phyloP scores from a whole-genome alignment of 306 rosid species.

The Inga leiocalycina region DNA sequence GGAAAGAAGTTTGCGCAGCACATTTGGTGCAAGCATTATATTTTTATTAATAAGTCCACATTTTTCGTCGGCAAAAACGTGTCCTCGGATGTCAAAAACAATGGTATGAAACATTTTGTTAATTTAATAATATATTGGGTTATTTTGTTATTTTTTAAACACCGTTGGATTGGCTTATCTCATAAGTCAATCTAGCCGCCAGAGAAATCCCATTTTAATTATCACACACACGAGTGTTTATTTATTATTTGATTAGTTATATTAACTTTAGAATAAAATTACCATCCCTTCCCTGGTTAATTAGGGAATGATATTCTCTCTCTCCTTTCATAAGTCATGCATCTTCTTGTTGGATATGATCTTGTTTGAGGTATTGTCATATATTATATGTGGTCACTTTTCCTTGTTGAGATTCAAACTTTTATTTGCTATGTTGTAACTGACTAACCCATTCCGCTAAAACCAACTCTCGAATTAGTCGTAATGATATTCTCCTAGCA shows the following conservation, averaged over 20 bases:
- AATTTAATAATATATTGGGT: not conserved
- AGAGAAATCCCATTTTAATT: not conserved
- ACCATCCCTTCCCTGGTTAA: not conserved
- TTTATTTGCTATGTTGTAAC: no score
- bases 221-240: not conserved
- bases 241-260: not conserved
- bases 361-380: no score
- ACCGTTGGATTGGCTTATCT: not conserved
- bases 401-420: no score
- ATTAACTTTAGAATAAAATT: not conserved
- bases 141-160: not conserved
- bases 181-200: not conserved
- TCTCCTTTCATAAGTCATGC: not conserved
- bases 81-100: not conserved
- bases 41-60: not conserved
- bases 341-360: fast-evolving
- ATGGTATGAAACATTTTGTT: not conserved
- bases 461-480: no score
- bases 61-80: not conserved
- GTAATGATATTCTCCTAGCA: not conserved
- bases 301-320: no score
- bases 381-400: no score
- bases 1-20: not conserved
- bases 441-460: no score
- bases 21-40: not conserved